Conservation (phyloP, 2,329 filamentous ascomycete species). For the Venturia oleaginea region DNA sequence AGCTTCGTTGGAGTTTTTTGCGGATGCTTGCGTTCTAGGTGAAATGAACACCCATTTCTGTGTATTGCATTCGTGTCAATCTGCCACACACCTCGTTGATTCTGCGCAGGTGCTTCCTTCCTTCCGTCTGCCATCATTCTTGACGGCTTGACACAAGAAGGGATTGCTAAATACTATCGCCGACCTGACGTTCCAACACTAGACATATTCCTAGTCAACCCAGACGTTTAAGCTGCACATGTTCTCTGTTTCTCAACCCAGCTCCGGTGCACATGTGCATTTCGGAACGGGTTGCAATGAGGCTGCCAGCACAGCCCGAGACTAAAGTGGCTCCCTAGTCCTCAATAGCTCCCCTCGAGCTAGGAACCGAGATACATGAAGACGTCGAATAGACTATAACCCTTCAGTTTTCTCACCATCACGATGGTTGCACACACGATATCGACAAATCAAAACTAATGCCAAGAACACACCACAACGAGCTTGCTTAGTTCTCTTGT, state of each 20-base stretch:
- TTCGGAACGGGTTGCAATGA: neutral
- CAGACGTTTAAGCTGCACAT: no score
- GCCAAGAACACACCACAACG: neutral
- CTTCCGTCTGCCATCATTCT: neutral
- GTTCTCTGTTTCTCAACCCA: neutral
- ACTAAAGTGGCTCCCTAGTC: neutral
- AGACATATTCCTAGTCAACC: neutral
- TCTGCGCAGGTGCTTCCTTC: neutral
- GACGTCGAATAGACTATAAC: neutral
- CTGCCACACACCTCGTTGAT: neutral
- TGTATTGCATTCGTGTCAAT: neutral
- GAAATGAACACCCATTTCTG: neutral
- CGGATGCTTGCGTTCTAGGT: constrained; percentile 1
- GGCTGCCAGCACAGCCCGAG: neutral
- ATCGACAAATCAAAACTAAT: neutral
- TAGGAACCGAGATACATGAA: neutral
- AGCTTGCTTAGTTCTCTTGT: neutral
- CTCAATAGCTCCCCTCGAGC: neutral
- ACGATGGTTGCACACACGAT: neutral
- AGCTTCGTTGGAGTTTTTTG: neutral
- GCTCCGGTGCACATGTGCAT: neutral
- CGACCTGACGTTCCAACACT: neutral
- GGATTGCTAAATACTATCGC: neutral
- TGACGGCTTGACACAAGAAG: neutral
- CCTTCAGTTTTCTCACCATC: neutral